A percentile compares a stretch with the other conserved stretches of the same genome.
Evolutionary conservation across 805 yeast species (phyloP).

Genomic region (Saturnispora serradocipensis): DNA sequence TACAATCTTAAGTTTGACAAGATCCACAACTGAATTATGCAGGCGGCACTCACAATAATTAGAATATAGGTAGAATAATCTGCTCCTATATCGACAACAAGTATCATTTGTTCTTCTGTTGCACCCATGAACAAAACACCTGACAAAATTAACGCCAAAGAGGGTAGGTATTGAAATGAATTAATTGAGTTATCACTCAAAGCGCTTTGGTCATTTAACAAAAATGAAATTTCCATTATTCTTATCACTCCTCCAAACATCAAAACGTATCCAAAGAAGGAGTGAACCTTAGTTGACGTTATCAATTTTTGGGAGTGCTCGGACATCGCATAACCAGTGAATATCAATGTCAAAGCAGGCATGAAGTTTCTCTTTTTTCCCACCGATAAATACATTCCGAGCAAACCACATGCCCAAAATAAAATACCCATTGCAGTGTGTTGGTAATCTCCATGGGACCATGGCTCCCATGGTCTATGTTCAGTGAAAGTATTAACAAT

Average conservation of each 20-base stretch:
- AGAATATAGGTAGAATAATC: conserved; percentile 80
- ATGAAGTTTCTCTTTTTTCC: conserved; percentile 61
- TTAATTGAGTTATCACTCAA: conserved; percentile 36
- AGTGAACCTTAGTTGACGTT: conserved; percentile 82
- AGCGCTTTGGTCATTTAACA: conserved; percentile 52
- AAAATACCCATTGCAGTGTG: conserved; percentile 94
- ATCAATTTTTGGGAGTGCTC: conserved; percentile 71
- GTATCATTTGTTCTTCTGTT: conserved; percentile 72
- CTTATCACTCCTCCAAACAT: conserved; percentile 72
- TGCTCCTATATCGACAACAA: conserved; percentile 66
- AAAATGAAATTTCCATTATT: conserved; percentile 68
- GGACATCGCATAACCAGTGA: conserved; percentile 93
- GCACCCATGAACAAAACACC: conserved; percentile 90
- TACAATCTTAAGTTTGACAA: conserved; percentile 52
- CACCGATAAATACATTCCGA: conserved; percentile 71
- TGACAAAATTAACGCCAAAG: conserved; percentile 66
- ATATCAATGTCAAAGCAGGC: conserved; percentile 73
- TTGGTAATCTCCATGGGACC: conserved; percentile 92
- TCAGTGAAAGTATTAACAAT: conserved; percentile 92
- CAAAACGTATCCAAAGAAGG: conserved; percentile 72
- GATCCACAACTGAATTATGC: conserved; percentile 60
- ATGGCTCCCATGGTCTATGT: conserved; percentile 82
- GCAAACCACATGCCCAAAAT: conserved; percentile 92
- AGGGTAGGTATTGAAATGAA: conserved; percentile 81
- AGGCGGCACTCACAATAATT: conserved; percentile 63